Evolutionary conservation across 495 filamentous ascomycete species (phyloP).

Genomic region (Penicillium bialowiezense): DNA sequence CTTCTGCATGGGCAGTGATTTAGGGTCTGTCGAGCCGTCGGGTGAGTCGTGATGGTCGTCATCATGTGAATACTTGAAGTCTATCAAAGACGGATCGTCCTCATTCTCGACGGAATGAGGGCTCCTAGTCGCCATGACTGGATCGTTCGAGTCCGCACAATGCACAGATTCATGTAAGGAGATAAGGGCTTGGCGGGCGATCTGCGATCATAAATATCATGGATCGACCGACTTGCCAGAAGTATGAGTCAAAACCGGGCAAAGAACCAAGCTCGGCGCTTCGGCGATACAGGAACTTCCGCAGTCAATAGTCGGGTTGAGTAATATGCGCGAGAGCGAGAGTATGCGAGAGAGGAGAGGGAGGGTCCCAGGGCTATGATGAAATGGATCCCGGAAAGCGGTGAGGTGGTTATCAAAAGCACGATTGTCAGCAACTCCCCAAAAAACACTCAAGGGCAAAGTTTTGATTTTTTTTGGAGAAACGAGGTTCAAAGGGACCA

Average conservation of each 20-base stretch:
- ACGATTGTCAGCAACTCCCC: too few relatives aligned
- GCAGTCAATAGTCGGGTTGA: too few relatives aligned
- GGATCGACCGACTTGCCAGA: constrained; percentile 13
- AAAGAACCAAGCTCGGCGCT: too few relatives aligned
- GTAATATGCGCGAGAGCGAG: too few relatives aligned
- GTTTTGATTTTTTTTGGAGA: too few relatives aligned
- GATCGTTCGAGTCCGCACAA: constrained; percentile 2
- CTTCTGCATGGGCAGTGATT: constrained; percentile 70
- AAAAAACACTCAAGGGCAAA: too few relatives aligned
- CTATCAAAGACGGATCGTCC: constrained; percentile 28
- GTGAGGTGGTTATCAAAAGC: too few relatives aligned
- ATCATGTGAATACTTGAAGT: constrained; percentile 27
- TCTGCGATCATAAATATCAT: constrained; percentile 7
- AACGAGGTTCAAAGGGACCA: too few relatives aligned
- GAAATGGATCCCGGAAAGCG: constrained; percentile 11
- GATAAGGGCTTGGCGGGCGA: constrained; percentile 21
- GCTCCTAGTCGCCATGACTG: constrained; percentile 21
- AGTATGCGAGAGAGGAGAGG: neutral
- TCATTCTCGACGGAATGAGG: constrained; percentile 31
- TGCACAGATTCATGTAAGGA: constrained; percentile 23
- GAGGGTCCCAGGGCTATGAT: constrained; percentile 5
- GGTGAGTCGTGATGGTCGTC: constrained; percentile 28
- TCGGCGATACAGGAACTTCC: too few relatives aligned
- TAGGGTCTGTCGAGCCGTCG: constrained; percentile 25
- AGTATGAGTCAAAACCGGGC: neutral